Evolutionary conservation across 2,329 filamentous ascomycete species (phyloP).

Genomic region (Hymenoscyphus albidus): DNA sequence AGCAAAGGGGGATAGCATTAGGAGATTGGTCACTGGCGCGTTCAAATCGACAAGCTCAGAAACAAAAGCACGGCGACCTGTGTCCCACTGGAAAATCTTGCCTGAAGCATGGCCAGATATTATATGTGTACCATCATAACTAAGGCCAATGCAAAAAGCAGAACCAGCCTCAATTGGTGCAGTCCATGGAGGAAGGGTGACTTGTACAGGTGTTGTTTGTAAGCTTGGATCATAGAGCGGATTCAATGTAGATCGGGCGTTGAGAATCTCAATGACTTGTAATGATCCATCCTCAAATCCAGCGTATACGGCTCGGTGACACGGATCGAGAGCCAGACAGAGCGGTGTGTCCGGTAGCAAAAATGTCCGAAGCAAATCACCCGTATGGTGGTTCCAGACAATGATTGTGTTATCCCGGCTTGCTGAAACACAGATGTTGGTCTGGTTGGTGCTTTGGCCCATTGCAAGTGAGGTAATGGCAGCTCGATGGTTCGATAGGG

Average conservation of each 20-base stretch:
- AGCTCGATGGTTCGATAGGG: constrained; percentile 72
- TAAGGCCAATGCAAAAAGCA: constrained; percentile 65
- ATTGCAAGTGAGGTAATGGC: constrained; percentile 62
- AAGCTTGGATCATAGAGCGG: constrained; percentile 43
- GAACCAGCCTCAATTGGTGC: constrained; percentile 46
- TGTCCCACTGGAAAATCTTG: constrained; percentile 76
- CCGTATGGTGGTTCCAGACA: constrained; percentile 86
- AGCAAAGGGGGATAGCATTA: constrained; percentile 62
- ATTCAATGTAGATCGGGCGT: constrained; percentile 43
- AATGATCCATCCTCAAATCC: constrained; percentile 77
- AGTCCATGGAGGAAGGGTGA: constrained; percentile 47
- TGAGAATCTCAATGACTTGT: constrained; percentile 72
- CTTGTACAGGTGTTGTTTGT: constrained; percentile 55
- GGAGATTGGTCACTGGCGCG: constrained; percentile 76
- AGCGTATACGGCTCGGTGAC: constrained; percentile 76
- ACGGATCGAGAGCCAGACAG: constrained; percentile 74
- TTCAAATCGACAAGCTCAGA: constrained; percentile 50
- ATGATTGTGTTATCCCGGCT: constrained; percentile 85
- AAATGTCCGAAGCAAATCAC: constrained; percentile 73
- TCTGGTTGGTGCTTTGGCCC: constrained; percentile 66
- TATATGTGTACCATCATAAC: constrained; percentile 76
- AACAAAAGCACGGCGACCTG: constrained; percentile 40
- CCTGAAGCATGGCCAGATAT: constrained; percentile 79
- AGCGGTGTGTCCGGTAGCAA: constrained; percentile 71
- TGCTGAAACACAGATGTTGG: constrained; percentile 79